Conservation (phyloP, 208 protist genomes). For the Leishmania lainsoni region DNA sequence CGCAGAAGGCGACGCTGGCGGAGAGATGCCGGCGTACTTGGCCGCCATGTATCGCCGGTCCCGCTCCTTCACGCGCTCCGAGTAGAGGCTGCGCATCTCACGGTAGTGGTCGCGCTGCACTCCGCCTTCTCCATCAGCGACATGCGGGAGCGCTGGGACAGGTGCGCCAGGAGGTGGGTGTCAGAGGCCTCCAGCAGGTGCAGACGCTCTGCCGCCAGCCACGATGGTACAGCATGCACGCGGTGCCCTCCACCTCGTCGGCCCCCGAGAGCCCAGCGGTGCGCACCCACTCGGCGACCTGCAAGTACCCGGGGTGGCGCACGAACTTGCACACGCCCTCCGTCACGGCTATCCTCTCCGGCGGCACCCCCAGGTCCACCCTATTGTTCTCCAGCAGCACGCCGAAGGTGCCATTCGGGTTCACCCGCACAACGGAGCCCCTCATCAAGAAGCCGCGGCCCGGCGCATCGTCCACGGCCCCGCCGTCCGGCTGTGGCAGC, state of each 20-base stretch:
- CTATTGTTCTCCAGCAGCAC: constrained; percentile 85
- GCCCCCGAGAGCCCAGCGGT: constrained; percentile 70
- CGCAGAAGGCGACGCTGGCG: constrained; percentile 79
- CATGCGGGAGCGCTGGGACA: no score
- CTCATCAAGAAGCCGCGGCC: constrained; percentile 43
- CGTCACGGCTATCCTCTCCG: constrained; percentile 68
- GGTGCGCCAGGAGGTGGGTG: constrained; percentile 69
- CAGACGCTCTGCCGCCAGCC: constrained; percentile 86
- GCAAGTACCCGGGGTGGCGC: constrained; percentile 47
- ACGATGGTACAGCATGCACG: constrained; percentile 78
- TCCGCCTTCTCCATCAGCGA: no score
- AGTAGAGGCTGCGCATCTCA: constrained; percentile 79
- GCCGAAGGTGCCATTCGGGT: constrained; percentile 79
- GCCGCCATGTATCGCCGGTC: constrained; percentile 76
- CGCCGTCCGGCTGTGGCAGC: no score
- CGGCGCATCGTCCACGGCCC: background rate
- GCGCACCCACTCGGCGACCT: constrained; percentile 79
- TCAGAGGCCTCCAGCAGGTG: constrained; percentile 82
- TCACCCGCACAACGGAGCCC: constrained; percentile 78
- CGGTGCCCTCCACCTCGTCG: constrained; percentile 60
- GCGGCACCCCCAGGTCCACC: constrained; percentile 80
- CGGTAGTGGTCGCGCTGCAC: constrained; percentile 88
- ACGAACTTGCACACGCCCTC: constrained; percentile 66
- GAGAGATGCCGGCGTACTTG: constrained; percentile 91
- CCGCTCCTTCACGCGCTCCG: constrained; percentile 88